These are phyloP conservation scores for Abrus pulchellus DNA, from an alignment of 306 rosid species.

Conservation along the genomic window DNA sequence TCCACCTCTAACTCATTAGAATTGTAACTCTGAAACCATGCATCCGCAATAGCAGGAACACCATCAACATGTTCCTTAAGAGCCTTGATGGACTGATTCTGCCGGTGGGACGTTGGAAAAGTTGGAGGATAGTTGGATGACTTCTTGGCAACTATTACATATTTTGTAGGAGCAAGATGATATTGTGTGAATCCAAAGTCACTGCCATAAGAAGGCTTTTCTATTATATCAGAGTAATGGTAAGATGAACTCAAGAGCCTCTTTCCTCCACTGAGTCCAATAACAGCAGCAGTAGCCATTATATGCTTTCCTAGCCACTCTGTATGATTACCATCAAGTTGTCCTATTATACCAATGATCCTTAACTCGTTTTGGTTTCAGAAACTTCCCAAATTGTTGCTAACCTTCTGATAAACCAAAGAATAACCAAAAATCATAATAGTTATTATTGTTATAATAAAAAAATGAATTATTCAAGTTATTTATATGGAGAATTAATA, in stretches of 20 bases:
- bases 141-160: conserved; percentile 62
- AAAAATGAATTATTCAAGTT: conserved; percentile 1
- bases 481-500: not conserved
- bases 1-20: conserved; percentile 63
- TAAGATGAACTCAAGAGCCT: conserved; percentile 83
- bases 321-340: conserved; percentile 61
- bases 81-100: conserved; percentile 70
- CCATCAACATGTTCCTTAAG: conserved; percentile 70
- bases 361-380: conserved; percentile 44
- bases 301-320: conserved; percentile 55
- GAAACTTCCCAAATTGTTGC: conserved; percentile 46
- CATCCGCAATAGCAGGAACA: conserved; percentile 58
- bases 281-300: conserved; percentile 94
- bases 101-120: conserved; percentile 55
- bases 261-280: conserved; percentile 88
- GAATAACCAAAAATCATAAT: not conserved
- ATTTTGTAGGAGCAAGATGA: conserved; percentile 65
- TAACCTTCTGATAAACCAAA: conserved; percentile 43
- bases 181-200: conserved; percentile 65
- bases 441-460: not conserved
- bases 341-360: conserved; percentile 37
- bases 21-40: conserved; percentile 53
- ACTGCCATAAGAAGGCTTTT: conserved; percentile 63
- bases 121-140: conserved; percentile 63
- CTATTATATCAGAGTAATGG: conserved; percentile 77